Percentiles rank a stretch among this genome's conserved stretches.
These are phyloP conservation scores for Thelonectria blattea DNA, from an alignment of 2,329 filamentous ascomycete genomes.

Conservation along the genomic window DNA sequence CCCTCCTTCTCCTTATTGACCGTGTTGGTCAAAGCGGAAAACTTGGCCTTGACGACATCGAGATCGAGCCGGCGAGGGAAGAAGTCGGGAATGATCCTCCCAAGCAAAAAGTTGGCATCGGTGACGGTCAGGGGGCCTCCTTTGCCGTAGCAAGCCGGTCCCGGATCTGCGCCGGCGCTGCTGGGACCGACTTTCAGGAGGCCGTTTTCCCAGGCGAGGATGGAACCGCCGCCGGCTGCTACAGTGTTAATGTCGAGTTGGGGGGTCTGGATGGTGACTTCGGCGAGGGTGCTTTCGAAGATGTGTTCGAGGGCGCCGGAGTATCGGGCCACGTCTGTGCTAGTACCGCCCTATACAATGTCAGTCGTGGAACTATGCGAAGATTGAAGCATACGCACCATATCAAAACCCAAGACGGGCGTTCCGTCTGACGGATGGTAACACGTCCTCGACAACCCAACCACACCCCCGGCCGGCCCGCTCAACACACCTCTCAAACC, in stretches of 20 bases:
- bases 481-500: slow-evolving; percentile 36
- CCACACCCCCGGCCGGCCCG: slow-evolving; percentile 39
- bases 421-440: slow-evolving; percentile 35
- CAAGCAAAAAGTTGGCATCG: slow-evolving; percentile 73
- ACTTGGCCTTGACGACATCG: slow-evolving; percentile 47
- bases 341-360: slow-evolving; percentile 57
- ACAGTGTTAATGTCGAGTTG: slow-evolving; percentile 80
- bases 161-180: slow-evolving; percentile 74
- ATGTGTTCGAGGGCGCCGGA: slow-evolving; percentile 74
- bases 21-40: slow-evolving; percentile 45
- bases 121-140: slow-evolving; percentile 74
- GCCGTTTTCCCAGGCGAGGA: slow-evolving; percentile 71
- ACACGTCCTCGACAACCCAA: slow-evolving; percentile 36
- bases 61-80: slow-evolving; percentile 60
- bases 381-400: slow-evolving; percentile 11
- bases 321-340: slow-evolving; percentile 74
- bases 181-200: slow-evolving; percentile 75
- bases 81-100: slow-evolving; percentile 63
- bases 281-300: slow-evolving; percentile 73
- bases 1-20: slow-evolving; percentile 37
- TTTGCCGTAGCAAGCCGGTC: slow-evolving; percentile 74
- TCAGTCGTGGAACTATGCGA: not conserved
- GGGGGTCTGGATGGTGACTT: slow-evolving; percentile 73
- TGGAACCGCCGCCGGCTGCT: slow-evolving; percentile 55
- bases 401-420: slow-evolving; percentile 38